These are phyloP conservation scores for Syzygium oleosum DNA, from an alignment of 345 rosid species.

Conservation along the genomic window DNA sequence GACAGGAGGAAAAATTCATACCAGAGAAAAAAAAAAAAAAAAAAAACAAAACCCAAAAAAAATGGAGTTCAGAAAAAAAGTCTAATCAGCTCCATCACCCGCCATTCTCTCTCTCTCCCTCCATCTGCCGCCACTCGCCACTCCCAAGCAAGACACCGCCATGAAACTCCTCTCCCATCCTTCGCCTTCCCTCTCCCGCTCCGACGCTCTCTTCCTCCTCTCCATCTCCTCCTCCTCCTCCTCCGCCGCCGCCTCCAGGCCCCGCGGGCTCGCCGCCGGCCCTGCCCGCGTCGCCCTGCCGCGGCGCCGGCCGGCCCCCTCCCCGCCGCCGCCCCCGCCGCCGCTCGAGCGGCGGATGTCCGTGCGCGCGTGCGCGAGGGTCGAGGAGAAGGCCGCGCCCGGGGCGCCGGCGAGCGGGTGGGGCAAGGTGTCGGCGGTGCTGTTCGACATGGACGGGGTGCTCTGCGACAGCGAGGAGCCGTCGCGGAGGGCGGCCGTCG, in stretches of 20 bases:
- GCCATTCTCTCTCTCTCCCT: background rate
- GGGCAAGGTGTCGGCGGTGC: conserved; percentile 90
- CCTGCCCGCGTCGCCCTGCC: background rate
- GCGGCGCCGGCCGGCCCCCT: conserved; percentile 10
- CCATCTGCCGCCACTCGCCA: background rate
- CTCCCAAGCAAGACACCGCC: background rate
- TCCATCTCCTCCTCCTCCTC: conserved; percentile 14
- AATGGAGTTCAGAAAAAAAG: background rate
- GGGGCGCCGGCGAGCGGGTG: conserved; percentile 17
- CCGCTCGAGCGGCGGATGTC: conserved; percentile 8
- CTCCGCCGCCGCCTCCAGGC: conserved; percentile 1
- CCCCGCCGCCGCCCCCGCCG: background rate
- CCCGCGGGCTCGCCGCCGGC: conserved; percentile 16
- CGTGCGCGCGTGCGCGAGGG: conserved; percentile 36
- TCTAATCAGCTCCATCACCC: background rate
- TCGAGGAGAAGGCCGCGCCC: conserved; percentile 22
- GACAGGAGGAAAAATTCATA: background rate
- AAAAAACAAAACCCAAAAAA: background rate
- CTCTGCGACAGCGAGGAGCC: conserved; percentile 78
- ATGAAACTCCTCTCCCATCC: conserved; percentile 41
- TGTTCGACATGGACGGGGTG: conserved; percentile 96
- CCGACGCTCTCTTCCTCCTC: conserved; percentile 11
- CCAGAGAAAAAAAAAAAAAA: background rate
- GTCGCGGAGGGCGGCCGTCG: conserved; percentile 88
- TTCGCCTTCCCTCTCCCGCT: conserved; percentile 18